Percentiles rank a stretch among this genome's conserved stretches.
Conservation (phyloP, 805 yeast genomes). For the Ogataea trehalophila region DNA sequence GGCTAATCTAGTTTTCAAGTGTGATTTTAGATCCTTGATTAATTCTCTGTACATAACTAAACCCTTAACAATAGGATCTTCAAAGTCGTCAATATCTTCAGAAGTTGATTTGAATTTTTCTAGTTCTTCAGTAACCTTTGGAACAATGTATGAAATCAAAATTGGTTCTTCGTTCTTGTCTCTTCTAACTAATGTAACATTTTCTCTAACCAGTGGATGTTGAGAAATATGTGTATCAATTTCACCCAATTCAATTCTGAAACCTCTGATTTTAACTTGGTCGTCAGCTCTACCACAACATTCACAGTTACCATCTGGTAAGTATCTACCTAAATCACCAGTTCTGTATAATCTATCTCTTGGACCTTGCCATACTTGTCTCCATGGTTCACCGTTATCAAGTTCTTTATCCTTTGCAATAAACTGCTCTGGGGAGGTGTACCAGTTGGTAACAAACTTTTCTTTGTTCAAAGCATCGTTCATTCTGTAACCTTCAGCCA, state of each 20-base stretch:
- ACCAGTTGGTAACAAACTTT: constrained; percentile 92
- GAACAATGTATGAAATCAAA: constrained; percentile 86
- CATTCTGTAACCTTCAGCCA: constrained; percentile 93
- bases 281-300: constrained; percentile 99
- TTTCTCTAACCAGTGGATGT: constrained; percentile 88
- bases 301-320: constrained; percentile 97
- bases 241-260: constrained; percentile 97
- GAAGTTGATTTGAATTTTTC: constrained; percentile 46
- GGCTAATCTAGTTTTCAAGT: constrained; percentile 84
- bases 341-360: constrained; percentile 95
- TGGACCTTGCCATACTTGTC: constrained; percentile 84
- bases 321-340: constrained; percentile 94
- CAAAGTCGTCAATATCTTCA: constrained; percentile 40
- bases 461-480: constrained; percentile 82
- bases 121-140: constrained; percentile 47
- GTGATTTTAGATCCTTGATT: constrained; percentile 75
- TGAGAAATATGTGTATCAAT: constrained; percentile 96
- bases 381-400: constrained; percentile 56
- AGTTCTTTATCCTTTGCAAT: constrained; percentile 44
- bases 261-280: constrained; percentile 97
- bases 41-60: constrained; percentile 70
- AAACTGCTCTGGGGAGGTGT: constrained; percentile 65
- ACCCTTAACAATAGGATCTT: constrained; percentile 72
- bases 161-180: constrained; percentile 92
- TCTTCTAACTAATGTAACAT: constrained; percentile 84